phyloP scores from a whole-genome alignment of 768 basidiomycete species.

The Leucosporidium yakuticum region DNA sequence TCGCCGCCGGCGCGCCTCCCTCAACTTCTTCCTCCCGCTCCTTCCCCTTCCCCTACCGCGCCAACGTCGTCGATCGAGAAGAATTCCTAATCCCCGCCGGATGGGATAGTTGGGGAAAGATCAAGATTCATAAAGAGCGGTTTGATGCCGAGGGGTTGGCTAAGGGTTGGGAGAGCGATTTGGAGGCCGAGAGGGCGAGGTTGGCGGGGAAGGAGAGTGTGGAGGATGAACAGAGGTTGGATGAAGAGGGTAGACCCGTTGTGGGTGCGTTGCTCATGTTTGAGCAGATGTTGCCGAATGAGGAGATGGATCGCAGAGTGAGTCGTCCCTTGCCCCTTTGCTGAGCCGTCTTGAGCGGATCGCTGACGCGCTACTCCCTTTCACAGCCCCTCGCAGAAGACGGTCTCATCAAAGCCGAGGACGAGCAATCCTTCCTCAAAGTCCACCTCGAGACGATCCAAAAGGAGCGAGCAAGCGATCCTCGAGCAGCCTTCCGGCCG shows the following conservation, averaged over 20 bases:
- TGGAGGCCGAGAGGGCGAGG: slow-evolving; percentile 35
- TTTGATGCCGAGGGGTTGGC: slow-evolving; percentile 79
- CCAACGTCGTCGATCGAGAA: slow-evolving; percentile 89
- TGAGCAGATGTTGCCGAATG: slow-evolving; percentile 29
- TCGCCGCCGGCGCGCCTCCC: slow-evolving; percentile 37
- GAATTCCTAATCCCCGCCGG: slow-evolving; percentile 86
- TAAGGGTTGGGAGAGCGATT: slow-evolving; percentile 55
- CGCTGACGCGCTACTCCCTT: not conserved
- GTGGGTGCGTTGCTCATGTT: slow-evolving; percentile 16
- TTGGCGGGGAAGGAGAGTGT: not conserved
- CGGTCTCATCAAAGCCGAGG: slow-evolving; percentile 50
- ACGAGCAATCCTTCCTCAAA: slow-evolving; percentile 84
- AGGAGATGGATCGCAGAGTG: slow-evolving; percentile 17
- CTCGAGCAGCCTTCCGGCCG: slow-evolving; percentile 64
- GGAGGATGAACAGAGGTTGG: slow-evolving; percentile 5
- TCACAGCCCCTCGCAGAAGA: not conserved
- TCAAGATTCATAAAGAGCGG: slow-evolving; percentile 77
- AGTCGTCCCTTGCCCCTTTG: not conserved
- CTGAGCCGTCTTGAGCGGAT: too few species aligned
- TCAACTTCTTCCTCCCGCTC: slow-evolving; percentile 53
- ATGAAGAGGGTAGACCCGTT: not conserved
- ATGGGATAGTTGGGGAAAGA: slow-evolving; percentile 99
- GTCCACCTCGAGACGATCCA: slow-evolving; percentile 87
- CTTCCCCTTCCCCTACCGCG: slow-evolving; percentile 78
- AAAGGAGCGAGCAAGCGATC: slow-evolving; percentile 83